Conservation (phyloP, 306 rosid species). For the Glycine soja region DNA sequence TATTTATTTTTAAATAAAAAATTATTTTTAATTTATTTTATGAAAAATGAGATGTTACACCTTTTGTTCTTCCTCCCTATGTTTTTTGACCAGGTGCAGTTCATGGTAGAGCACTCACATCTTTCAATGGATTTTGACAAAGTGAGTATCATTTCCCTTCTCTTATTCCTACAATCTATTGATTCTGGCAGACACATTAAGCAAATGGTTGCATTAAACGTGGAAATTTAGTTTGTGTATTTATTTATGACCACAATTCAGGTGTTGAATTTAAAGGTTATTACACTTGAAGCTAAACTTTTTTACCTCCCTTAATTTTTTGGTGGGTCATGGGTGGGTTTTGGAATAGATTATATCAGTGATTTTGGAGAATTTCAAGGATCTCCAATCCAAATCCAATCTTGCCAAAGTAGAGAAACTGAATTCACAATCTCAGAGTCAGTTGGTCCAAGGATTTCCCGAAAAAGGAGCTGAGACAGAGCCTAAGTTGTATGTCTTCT, state of each 20-base stretch:
- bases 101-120: constrained; percentile 95
- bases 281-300: constrained; percentile 32
- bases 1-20: too few species aligned
- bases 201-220: constrained; percentile 27
- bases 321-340: constrained; percentile 40
- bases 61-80: constrained; percentile 36
- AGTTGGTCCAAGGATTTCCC: constrained; percentile 57
- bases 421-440: constrained; percentile 60
- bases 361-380: constrained; percentile 79
- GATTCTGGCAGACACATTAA: constrained; percentile 42
- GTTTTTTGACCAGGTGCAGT: constrained; percentile 65
- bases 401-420: constrained; percentile 56
- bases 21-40: too few species aligned
- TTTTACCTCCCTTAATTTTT: constrained; percentile 6
- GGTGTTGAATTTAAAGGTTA: constrained; percentile 39
- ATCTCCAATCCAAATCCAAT: constrained; percentile 53
- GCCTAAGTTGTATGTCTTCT: constrained; percentile 62
- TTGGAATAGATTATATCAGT: constrained; percentile 81
- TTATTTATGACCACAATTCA: constrained; percentile 14
- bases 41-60: too few species aligned
- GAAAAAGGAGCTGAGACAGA: constrained; percentile 54
- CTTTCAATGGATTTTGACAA: constrained; percentile 91
- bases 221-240: constrained; percentile 37
- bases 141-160: constrained; percentile 64
- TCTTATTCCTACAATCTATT: constrained; percentile 39